Conservation (phyloP, 768 basidiomycete genomes). For the Leccinum boreale region DNA sequence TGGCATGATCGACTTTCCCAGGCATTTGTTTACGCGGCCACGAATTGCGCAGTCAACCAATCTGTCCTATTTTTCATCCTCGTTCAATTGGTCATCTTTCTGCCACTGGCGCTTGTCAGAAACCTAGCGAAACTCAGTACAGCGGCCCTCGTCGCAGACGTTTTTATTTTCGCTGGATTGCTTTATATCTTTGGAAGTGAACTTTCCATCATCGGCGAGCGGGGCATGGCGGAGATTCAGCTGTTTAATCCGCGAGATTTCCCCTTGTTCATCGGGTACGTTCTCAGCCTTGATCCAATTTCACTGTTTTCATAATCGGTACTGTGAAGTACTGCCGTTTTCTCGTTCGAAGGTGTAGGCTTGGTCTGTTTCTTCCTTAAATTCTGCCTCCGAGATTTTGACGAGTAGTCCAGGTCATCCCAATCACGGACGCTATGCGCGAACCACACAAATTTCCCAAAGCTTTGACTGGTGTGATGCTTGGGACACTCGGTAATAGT, state of each 20-base stretch:
- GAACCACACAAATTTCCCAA: slow-evolving; percentile 92
- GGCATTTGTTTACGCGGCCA: slow-evolving; percentile 81
- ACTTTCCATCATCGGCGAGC: slow-evolving; percentile 56
- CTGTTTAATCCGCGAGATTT: slow-evolving; percentile 90
- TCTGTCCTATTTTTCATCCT: slow-evolving; percentile 80
- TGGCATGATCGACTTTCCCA: slow-evolving; percentile 30
- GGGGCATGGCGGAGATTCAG: slow-evolving; percentile 75
- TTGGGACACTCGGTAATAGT: slow-evolving; percentile 65
- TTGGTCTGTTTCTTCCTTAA: slow-evolving; percentile 48
- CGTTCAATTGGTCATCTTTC: slow-evolving; percentile 78
- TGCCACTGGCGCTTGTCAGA: slow-evolving; percentile 85
- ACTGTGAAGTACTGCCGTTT: slow-evolving; percentile 80
- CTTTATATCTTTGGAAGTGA: slow-evolving; percentile 90
- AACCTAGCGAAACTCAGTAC: slow-evolving; percentile 94
- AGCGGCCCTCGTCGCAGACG: slow-evolving; percentile 91
- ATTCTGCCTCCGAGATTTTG: neutral
- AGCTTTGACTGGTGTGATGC: slow-evolving; percentile 88
- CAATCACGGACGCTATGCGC: slow-evolving; percentile 95
- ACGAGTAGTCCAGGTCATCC: slow-evolving; percentile 62
- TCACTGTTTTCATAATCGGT: neutral
- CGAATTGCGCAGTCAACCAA: slow-evolving; percentile 65
- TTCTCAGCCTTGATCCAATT: slow-evolving; percentile 3
- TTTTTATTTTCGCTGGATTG: slow-evolving; percentile 86
- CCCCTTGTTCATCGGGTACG: slow-evolving; percentile 87
- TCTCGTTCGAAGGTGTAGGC: slow-evolving; percentile 97